phyloP scores from a whole-genome alignment of 208 protist genomes.

The Strigomonas galati region DNA sequence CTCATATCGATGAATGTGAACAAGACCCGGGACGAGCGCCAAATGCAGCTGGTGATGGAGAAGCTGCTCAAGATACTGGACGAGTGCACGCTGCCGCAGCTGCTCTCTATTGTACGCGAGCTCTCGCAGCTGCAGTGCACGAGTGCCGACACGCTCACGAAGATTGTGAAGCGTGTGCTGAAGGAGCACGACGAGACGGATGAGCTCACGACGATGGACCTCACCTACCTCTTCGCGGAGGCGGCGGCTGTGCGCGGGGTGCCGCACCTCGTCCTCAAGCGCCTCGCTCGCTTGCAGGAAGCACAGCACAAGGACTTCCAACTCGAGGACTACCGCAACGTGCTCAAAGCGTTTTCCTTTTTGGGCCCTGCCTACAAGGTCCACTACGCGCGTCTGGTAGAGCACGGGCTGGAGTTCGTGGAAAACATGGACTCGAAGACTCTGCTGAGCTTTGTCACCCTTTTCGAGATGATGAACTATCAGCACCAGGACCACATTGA shows the following conservation, averaged over 20 bases:
- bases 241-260: constrained; percentile 56
- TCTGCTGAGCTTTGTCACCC: constrained; percentile 63
- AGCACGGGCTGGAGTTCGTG: constrained; percentile 64
- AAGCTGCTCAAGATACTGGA: constrained; percentile 58
- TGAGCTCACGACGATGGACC: constrained; percentile 59
- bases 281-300: constrained; percentile 42
- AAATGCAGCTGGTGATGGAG: constrained; percentile 52
- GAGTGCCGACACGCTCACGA: constrained; percentile 55
- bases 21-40: constrained; percentile 70
- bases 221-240: constrained; percentile 34
- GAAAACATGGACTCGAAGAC: constrained; percentile 76
- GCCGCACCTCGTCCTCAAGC: constrained; percentile 43
- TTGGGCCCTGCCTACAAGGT: constrained; percentile 52
- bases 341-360: constrained; percentile 28
- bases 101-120: constrained; percentile 55
- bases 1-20: constrained; percentile 72
- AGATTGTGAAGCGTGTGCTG: constrained; percentile 37
- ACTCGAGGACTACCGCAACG: constrained; percentile 74
- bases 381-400: constrained; percentile 58
- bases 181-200: constrained; percentile 43
- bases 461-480: constrained; percentile 67
- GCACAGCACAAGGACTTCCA: constrained; percentile 55
- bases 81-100: constrained; percentile 69
- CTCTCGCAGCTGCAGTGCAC: constrained; percentile 58
- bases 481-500: constrained; percentile 71